Evolutionary conservation across 352 stramenopile species (phyloP).

Genomic region (Hyaloperonospora brassicae): DNA sequence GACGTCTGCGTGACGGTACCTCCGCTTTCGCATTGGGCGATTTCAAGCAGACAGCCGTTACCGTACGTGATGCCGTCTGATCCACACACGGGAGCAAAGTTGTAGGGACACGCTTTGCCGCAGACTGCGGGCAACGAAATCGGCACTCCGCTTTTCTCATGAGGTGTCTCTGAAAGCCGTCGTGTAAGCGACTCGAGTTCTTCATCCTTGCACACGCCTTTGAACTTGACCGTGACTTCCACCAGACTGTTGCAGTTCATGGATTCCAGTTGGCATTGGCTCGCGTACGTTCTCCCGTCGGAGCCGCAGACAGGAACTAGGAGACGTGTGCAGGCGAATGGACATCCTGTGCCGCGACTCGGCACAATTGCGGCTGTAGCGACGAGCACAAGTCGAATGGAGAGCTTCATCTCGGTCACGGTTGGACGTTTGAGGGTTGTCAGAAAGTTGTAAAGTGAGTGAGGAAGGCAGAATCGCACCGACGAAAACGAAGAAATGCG

Average conservation of each 20-base stretch:
- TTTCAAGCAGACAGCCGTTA: constrained; percentile 34
- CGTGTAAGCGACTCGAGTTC: too few relatives aligned
- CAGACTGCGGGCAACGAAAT: constrained; percentile 20
- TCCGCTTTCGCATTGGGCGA: constrained; percentile 19
- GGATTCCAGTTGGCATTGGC: constrained; percentile 47
- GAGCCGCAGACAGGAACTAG: constrained; percentile 46
- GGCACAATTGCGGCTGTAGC: neutral
- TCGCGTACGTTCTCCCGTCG: constrained; percentile 55
- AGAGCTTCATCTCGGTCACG: constrained; percentile 4
- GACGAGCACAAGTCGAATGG: constrained; percentile 3
- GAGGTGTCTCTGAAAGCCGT: too few relatives aligned
- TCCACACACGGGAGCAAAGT: constrained; percentile 28
- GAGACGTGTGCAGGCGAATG: constrained; percentile 14
- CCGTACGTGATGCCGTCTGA: constrained; percentile 36
- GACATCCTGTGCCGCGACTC: too few relatives aligned
- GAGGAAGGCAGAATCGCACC: too few relatives aligned
- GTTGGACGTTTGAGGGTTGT: too few relatives aligned
- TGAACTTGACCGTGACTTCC: neutral
- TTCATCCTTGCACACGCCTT: constrained; percentile 14
- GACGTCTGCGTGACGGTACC: constrained; percentile 12
- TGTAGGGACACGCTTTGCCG: constrained; percentile 23
- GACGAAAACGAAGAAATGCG: too few relatives aligned
- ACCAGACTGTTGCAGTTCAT: constrained; percentile 29
- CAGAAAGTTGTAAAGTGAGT: too few relatives aligned
- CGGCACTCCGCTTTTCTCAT: too few relatives aligned